phyloP scores from a whole-genome alignment of 495 filamentous ascomycete genomes.

The Bathelium albidoporum region DNA sequence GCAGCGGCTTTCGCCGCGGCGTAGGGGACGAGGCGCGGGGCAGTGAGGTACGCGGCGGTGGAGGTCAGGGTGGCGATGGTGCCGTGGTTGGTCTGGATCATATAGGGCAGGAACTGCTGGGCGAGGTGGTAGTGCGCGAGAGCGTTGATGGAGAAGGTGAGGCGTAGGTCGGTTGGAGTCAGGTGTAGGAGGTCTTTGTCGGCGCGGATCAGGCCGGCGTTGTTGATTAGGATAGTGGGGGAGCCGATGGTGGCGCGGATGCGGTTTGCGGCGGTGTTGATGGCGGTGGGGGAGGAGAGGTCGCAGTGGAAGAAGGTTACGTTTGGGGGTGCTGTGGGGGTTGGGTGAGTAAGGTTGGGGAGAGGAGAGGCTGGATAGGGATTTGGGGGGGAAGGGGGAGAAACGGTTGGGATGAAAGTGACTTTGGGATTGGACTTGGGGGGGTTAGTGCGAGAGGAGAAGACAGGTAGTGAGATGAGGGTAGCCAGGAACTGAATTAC shows the following conservation, averaged over 20 bases:
- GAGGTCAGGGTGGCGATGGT: constrained; percentile 66
- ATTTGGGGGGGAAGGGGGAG: neutral
- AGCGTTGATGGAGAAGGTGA: constrained; percentile 64
- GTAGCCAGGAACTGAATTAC: constrained; percentile 6
- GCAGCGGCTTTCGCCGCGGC: constrained; percentile 57
- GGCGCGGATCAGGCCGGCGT: constrained; percentile 46
- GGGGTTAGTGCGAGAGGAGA: neutral
- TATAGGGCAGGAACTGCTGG: constrained; percentile 56
- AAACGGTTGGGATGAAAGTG: neutral
- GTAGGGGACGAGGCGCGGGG: constrained; percentile 62
- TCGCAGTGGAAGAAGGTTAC: constrained; percentile 40
- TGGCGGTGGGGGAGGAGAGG: constrained; percentile 39
- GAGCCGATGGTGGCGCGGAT: constrained; percentile 40
- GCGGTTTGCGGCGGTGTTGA: constrained; percentile 36
- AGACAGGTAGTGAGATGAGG: neutral
- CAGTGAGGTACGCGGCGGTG: constrained; percentile 46
- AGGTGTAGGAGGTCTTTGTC: constrained; percentile 39
- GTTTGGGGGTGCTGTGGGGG: constrained; percentile 15
- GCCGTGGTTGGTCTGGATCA: constrained; percentile 56
- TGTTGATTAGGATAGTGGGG: constrained; percentile 51
- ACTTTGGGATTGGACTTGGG: neutral
- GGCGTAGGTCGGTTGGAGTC: constrained; percentile 28
- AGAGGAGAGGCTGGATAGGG: constrained; percentile 1
- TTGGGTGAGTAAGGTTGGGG: neutral
- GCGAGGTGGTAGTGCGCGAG: constrained; percentile 56